phyloP scores from a whole-genome alignment of 2,329 filamentous ascomycete genomes.

The Aspergillus phoenicis region DNA sequence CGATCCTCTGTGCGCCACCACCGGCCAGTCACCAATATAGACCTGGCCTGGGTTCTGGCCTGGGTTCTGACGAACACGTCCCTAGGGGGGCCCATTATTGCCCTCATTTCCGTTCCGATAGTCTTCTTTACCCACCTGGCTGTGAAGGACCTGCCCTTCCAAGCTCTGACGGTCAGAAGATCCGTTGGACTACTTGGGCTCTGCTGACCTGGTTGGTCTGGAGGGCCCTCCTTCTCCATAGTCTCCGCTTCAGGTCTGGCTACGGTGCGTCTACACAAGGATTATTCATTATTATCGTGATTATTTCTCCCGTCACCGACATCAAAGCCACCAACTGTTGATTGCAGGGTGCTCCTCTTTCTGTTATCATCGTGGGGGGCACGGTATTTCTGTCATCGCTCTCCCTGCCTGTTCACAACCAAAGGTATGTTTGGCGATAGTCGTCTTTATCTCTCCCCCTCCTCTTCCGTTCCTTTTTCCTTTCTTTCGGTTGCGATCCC shows the following conservation, averaged over 20 bases:
- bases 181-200: constrained; percentile 10
- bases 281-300: constrained; percentile 4
- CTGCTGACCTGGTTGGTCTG: constrained; percentile 11
- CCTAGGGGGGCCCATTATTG: constrained; percentile 11
- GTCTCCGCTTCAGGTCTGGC: constrained; percentile 8
- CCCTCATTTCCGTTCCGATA: constrained; percentile 18
- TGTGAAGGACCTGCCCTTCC: constrained; percentile 17
- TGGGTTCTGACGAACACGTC: constrained; percentile 11
- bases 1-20: constrained; percentile 7
- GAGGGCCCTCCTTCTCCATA: constrained; percentile 18
- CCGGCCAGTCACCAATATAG: constrained; percentile 7
- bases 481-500: constrained; percentile 13
- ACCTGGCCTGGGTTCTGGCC: constrained; percentile 3
- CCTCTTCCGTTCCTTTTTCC: not conserved
- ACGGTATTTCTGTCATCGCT: not conserved
- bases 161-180: constrained; percentile 9
- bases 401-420: not conserved
- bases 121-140: constrained; percentile 16
- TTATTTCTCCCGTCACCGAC: constrained; percentile 2
- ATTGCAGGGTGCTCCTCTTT: not conserved
- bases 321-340: not conserved
- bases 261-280: constrained; percentile 9
- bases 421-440: constrained; percentile 7
- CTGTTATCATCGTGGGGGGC: not conserved
- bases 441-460: not conserved